Conservation (phyloP, 1,139 yeast genomes). For the Saccharomyces hybrid region DNA sequence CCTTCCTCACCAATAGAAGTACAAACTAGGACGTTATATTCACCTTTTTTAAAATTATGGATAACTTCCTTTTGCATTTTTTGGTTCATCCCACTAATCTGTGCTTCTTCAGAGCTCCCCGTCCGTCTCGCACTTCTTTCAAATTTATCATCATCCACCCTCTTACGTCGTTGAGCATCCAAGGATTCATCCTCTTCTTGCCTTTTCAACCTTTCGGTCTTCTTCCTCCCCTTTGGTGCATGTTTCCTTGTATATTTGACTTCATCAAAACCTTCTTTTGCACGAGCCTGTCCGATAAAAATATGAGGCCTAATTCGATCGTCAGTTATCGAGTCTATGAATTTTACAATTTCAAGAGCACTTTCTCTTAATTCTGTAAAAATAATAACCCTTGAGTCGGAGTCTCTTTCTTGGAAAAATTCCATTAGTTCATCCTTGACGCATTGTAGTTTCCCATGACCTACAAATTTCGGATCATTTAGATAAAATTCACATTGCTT, state of each 20-base stretch:
- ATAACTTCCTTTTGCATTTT: slow-evolving; percentile 67
- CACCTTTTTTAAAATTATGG: slow-evolving; percentile 61
- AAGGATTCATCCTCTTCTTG: slow-evolving; percentile 27
- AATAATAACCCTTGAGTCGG: slow-evolving; percentile 66
- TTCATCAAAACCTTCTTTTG: slow-evolving; percentile 57
- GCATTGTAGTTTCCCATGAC: slow-evolving; percentile 73
- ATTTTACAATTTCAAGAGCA: slow-evolving; percentile 75
- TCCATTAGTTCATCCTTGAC: slow-evolving; percentile 48
- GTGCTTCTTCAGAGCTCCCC: slow-evolving; percentile 39
- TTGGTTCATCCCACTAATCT: slow-evolving; percentile 53
- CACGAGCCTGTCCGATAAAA: slow-evolving; percentile 77
- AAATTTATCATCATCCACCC: slow-evolving; percentile 29
- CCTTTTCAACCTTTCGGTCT: slow-evolving; percentile 32
- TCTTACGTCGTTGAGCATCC: slow-evolving; percentile 23
- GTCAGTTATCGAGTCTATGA: slow-evolving; percentile 42
- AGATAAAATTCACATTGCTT: slow-evolving; percentile 40
- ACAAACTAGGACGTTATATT: slow-evolving; percentile 75
- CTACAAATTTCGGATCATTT: slow-evolving; percentile 38
- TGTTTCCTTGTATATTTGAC: slow-evolving; percentile 38
- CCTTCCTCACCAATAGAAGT: slow-evolving; percentile 99
- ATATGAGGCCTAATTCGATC: slow-evolving; percentile 62
- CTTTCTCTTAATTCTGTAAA: slow-evolving; percentile 86
- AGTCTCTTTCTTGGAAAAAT: slow-evolving; percentile 41
- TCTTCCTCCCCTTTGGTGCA: slow-evolving; percentile 37
- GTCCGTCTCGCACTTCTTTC: slow-evolving; percentile 34